A percentile compares a stretch with the other conserved stretches of the same genome.
phyloP scores from a whole-genome alignment of 2,329 filamentous ascomycete species.

The Lecanoromycetidae sp. region DNA sequence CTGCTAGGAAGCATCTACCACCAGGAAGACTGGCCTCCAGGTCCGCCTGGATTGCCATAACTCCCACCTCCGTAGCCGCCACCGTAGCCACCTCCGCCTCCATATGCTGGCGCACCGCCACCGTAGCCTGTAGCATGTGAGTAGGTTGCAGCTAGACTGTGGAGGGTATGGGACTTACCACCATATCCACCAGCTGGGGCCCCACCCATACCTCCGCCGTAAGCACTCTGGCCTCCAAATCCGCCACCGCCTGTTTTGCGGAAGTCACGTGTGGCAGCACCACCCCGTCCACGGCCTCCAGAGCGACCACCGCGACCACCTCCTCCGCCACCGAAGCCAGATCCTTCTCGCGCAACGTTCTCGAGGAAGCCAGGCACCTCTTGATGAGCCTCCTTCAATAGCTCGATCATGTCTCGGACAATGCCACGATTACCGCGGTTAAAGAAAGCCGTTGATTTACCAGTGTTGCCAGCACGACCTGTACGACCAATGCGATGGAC shows the following conservation, averaged over 20 bases:
- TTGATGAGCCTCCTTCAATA: constrained; percentile 97
- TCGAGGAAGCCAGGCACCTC: constrained; percentile 90
- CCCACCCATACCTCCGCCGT: constrained; percentile 25
- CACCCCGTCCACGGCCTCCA: constrained; percentile 50
- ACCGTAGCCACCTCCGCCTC: constrained; percentile 24
- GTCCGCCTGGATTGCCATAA: constrained; percentile 38
- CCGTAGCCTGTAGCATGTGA: constrained; percentile 10
- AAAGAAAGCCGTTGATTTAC: constrained; percentile 97
- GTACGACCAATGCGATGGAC: constrained; percentile 99
- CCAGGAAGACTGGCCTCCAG: constrained; percentile 40
- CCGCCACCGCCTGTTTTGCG: constrained; percentile 58
- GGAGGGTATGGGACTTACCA: constrained; percentile 1
- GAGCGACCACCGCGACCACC: constrained; percentile 50
- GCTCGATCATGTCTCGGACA: constrained; percentile 89
- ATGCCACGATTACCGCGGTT: constrained; percentile 98
- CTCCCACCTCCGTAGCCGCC: constrained; percentile 29
- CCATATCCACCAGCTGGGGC: constrained; percentile 20
- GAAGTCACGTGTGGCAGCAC: constrained; percentile 69
- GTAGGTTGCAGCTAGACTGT: not conserved
- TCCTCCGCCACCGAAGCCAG: constrained; percentile 61
- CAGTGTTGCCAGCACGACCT: constrained; percentile 97
- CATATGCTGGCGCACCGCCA: constrained; percentile 16
- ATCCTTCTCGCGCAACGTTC: constrained; percentile 90
- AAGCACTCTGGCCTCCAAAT: constrained; percentile 26
- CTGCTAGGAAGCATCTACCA: constrained; percentile 31